phyloP scores from a whole-genome alignment of 2,329 filamentous ascomycete genomes.

The Hymenoscyphus repandus region DNA sequence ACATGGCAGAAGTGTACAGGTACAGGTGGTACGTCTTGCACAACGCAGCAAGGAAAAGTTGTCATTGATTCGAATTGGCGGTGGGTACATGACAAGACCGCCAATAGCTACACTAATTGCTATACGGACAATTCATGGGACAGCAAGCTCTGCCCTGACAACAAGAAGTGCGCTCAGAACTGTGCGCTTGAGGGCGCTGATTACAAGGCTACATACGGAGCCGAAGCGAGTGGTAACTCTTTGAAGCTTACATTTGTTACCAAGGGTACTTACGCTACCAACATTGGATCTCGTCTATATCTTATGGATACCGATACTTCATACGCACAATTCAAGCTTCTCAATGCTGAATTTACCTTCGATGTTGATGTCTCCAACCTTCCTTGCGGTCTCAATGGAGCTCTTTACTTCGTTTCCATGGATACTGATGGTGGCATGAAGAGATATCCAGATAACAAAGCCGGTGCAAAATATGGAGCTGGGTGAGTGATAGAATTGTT shows the following conservation, averaged over 20 bases:
- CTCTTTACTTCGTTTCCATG: constrained; percentile 63
- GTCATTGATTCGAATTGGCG: constrained; percentile 53
- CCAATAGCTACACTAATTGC: constrained; percentile 34
- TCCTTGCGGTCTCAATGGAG: constrained; percentile 68
- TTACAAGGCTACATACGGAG: constrained; percentile 47
- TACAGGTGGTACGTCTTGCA: constrained; percentile 36
- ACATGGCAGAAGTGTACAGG: constrained; percentile 45
- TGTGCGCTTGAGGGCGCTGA: constrained; percentile 51
- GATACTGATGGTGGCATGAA: constrained; percentile 53
- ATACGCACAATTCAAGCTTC: constrained; percentile 61
- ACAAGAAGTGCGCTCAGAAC: constrained; percentile 40
- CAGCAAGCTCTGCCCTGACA: constrained; percentile 37
- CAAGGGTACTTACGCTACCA: constrained; percentile 34
- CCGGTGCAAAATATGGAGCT: constrained; percentile 55
- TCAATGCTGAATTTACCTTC: constrained; percentile 65
- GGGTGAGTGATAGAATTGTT: constrained; percentile 30
- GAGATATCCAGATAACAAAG: constrained; percentile 46
- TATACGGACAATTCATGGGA: constrained; percentile 39
- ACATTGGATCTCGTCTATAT: constrained; percentile 55
- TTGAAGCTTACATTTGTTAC: constrained; percentile 54
- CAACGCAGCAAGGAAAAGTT: constrained; percentile 41
- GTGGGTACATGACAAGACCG: constrained; percentile 44
- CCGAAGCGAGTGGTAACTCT: constrained; percentile 45
- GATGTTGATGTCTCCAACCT: constrained; percentile 66
- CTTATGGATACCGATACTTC: constrained; percentile 51